Evolutionary conservation across 495 filamentous ascomycete genomes (phyloP).

Genomic region (Xylaria bambusicola): DNA sequence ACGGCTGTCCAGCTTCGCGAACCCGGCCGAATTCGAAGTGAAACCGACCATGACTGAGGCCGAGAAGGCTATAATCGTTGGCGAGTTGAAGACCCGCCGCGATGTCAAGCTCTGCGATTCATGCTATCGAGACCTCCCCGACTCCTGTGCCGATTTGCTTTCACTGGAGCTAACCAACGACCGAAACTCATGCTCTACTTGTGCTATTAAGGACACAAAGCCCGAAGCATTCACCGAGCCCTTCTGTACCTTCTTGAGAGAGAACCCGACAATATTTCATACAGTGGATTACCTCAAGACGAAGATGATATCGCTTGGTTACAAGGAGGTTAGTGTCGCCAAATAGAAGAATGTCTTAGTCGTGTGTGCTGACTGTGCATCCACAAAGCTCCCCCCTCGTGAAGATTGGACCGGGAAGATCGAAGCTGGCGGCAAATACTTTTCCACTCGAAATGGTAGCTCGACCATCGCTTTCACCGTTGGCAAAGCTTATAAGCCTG

Average conservation of each 20-base stretch:
- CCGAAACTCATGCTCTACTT: slow-evolving; percentile 20
- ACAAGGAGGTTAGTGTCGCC: slow-evolving; percentile 54
- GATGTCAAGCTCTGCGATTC: slow-evolving; percentile 24
- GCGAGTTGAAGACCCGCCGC: slow-evolving; percentile 27
- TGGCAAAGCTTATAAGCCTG: slow-evolving; percentile 77
- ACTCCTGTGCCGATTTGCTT: slow-evolving; percentile 17
- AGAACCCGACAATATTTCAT: slow-evolving; percentile 93
- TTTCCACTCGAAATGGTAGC: slow-evolving; percentile 79
- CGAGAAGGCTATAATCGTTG: slow-evolving; percentile 29
- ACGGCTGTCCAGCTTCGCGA: slow-evolving; percentile 31
- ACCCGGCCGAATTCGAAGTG: slow-evolving; percentile 33
- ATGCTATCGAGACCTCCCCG: slow-evolving; percentile 24
- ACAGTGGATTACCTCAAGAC: slow-evolving; percentile 73
- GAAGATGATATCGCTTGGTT: slow-evolving; percentile 70
- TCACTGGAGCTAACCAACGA: slow-evolving; percentile 15
- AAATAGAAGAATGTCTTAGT: neutral
- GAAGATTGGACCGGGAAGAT: slow-evolving; percentile 77
- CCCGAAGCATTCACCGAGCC: slow-evolving; percentile 74
- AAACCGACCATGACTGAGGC: slow-evolving; percentile 22
- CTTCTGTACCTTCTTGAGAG: slow-evolving; percentile 83
- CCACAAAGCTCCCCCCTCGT: slow-evolving; percentile 67
- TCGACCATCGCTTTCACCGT: slow-evolving; percentile 85
- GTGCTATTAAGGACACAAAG: slow-evolving; percentile 38
- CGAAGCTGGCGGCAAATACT: slow-evolving; percentile 84
- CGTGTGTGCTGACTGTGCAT: slow-evolving; percentile 15